Evolutionary conservation across 225 moss, liverwort and hornwort species (phyloP), one percentile per base, ranked within the genome.

Genomic region (Rhytidiadelphus loreus): DNA sequence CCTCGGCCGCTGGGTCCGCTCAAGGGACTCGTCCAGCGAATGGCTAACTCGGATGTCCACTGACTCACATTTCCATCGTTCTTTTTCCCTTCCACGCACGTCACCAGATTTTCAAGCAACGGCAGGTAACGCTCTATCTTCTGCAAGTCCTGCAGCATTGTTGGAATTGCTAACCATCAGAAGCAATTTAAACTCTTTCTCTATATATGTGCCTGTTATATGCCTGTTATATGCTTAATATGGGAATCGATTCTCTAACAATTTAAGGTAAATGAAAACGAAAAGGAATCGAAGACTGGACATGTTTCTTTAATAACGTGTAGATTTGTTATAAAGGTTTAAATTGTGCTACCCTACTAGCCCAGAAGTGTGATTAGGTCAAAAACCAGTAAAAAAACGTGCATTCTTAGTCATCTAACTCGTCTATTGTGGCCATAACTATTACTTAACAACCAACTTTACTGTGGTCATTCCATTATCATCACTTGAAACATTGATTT

Each of bases 11-110:
- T 85, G 21, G 80, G 85, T 64, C 93, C 90, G 87, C 94, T 96
- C 80, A 98, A 89, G 77, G 97, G 93, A 83, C 96, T 97, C 72
- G 96, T 96, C 98, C 98, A 98, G 53, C 95, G 95, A 70, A 98
- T 94, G 68, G 91, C 93, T 63, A 97, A 90, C 80, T 95, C 95
- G 3, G 94, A 88, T 4, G 97, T 98, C 96, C 98, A 98, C 77
- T 93, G 95, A 20, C 88, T 73, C 15, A 96, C 93, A 69, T 93
- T 91, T 5, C 89, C 79, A 35, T 95, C 95, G 20, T 70, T 81
- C 80, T 88, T 91, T 78, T 86, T 97, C 86, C 85, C 94, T 93
- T 96, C 92, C 89, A 92, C 68, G 23, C 74, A 90, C 9, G 69
- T 62, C 70, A 90, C 94, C 89, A 98, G 89, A 84, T 98, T 98